phyloP scores from a whole-genome alignment of 169 alveolate species.

The Plasmodium berghei region DNA sequence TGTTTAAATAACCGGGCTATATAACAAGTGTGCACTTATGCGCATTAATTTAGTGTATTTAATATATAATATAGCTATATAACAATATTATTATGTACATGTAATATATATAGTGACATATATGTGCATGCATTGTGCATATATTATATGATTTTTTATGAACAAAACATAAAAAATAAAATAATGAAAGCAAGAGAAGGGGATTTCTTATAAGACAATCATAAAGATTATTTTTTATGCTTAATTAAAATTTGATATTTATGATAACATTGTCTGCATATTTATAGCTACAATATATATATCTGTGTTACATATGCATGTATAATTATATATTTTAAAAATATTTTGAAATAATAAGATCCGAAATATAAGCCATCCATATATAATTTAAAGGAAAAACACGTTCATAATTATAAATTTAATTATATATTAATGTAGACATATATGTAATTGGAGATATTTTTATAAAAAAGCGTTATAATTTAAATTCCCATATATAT shows the following conservation, averaged over 20 bases:
- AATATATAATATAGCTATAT: too few relatives aligned
- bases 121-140: not conserved
- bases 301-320: slow-evolving; percentile 12
- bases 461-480: too few relatives aligned
- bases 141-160: not conserved
- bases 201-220: slow-evolving; percentile 26
- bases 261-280: slow-evolving; percentile 10
- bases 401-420: not conserved
- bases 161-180: slow-evolving; percentile 44
- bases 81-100: too few relatives aligned
- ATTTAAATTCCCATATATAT: too few relatives aligned
- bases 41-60: slow-evolving; percentile 17
- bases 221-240: slow-evolving; percentile 1
- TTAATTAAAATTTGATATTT: slow-evolving; percentile 1
- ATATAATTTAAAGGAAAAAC: slow-evolving; percentile 12
- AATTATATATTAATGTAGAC: not conserved
- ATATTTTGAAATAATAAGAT: slow-evolving; percentile 6
- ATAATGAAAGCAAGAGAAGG: slow-evolving; percentile 18
- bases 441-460: not conserved
- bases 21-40: slow-evolving; percentile 42
- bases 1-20: not conserved
- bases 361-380: slow-evolving; percentile 19
- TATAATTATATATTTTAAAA: not conserved
- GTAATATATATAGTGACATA: not conserved
- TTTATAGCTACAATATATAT: not conserved